phyloP scores from a whole-genome alignment of 768 basidiomycete genomes.

The Suillus ampliporus region DNA sequence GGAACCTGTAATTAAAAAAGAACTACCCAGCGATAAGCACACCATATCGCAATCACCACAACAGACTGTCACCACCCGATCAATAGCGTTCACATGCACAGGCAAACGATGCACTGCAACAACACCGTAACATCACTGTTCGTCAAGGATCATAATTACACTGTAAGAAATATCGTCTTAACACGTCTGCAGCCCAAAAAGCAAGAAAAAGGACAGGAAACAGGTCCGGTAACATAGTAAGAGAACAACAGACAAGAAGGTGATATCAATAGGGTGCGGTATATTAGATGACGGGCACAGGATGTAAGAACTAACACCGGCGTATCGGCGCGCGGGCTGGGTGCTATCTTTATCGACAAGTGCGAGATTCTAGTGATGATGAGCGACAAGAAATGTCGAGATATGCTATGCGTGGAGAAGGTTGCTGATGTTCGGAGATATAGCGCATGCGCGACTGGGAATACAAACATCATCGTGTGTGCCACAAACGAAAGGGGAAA shows the following conservation, averaged over 20 bases:
- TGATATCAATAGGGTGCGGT: background rate
- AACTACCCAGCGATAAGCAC: background rate
- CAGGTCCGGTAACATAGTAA: background rate
- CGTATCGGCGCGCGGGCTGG: background rate
- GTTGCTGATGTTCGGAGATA: background rate
- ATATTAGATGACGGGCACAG: constrained; percentile 2
- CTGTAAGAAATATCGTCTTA: background rate
- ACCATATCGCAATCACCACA: background rate
- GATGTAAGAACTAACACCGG: background rate
- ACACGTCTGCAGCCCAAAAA: background rate
- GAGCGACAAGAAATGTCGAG: background rate
- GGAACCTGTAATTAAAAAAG: background rate
- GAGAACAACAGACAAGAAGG: background rate
- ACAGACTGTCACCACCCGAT: background rate
- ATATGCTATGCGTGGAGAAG: background rate
- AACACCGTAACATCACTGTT: background rate
- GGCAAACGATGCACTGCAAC: background rate
- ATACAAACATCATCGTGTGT: background rate
- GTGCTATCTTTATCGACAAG: background rate
- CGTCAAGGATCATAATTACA: constrained; percentile 2
- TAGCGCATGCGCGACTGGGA: background rate
- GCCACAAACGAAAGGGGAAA: too few relatives aligned
- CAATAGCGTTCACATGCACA: background rate
- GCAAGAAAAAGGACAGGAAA: background rate
- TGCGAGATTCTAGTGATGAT: background rate